A percentile compares a stretch with the other conserved stretches of the same genome.
phyloP scores from a whole-genome alignment of 169 alveolate genomes.

The Cryptosporidium felis region DNA sequence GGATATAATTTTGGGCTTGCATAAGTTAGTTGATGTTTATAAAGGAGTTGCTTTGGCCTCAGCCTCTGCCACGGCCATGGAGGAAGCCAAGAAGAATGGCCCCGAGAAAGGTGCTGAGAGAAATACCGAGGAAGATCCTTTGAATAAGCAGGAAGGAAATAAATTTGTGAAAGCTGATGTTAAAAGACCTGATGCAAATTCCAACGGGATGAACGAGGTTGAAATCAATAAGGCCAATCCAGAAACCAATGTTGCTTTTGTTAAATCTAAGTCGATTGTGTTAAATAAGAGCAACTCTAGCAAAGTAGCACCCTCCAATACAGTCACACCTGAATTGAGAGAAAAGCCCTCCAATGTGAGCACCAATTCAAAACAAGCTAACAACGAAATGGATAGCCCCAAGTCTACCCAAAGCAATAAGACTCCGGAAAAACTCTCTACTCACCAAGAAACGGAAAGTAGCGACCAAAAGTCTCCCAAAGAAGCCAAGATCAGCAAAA shows the following conservation, averaged over 20 bases:
- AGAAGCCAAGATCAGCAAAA: conserved; percentile 14
- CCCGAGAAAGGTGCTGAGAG: too few species aligned
- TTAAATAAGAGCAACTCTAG: background rate
- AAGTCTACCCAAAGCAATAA: too few species aligned
- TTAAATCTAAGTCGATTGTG: background rate
- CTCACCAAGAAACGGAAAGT: background rate
- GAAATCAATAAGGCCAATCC: background rate
- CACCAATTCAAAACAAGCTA: too few species aligned
- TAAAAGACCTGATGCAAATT: background rate
- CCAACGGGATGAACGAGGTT: background rate
- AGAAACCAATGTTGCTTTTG: background rate
- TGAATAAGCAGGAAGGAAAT: background rate
- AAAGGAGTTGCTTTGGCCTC: conserved; percentile 54
- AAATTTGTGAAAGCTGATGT: background rate
- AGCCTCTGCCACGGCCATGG: too few species aligned
- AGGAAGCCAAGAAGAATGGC: too few species aligned
- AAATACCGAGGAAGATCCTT: too few species aligned
- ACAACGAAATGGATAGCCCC: too few species aligned
- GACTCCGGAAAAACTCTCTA: too few species aligned
- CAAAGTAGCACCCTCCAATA: too few species aligned
- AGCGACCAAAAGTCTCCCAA: conserved; percentile 10
- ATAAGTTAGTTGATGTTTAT: conserved; percentile 36
- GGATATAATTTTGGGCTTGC: conserved; percentile 42
- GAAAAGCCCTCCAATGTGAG: too few species aligned
- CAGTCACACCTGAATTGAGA: too few species aligned